phyloP scores from a whole-genome alignment of 352 stramenopile genomes.

The Phytophthora tubulina region DNA sequence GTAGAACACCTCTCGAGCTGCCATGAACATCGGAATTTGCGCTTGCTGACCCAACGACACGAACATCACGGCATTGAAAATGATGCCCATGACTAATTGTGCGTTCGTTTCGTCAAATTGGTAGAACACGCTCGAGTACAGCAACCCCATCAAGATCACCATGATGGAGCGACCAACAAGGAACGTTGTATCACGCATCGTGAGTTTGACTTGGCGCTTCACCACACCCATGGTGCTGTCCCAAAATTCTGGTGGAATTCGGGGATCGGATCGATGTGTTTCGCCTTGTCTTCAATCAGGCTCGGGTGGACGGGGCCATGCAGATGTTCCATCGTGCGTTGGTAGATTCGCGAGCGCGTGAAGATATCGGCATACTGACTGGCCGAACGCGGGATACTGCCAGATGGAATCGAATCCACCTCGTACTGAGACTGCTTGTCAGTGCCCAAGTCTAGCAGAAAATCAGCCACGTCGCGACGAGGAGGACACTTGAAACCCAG shows the following conservation, averaged over 20 bases:
- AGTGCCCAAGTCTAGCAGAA: constrained; percentile 78
- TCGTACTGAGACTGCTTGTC: constrained; percentile 52
- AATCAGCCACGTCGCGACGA: constrained; percentile 90
- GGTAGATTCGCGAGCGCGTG: constrained; percentile 22
- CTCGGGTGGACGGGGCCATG: constrained; percentile 6
- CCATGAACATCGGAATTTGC: constrained; percentile 77
- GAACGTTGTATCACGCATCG: constrained; percentile 49
- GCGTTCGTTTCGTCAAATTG: constrained; percentile 47
- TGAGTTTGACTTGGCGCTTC: constrained; percentile 50
- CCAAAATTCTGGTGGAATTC: constrained; percentile 47
- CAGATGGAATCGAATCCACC: constrained; percentile 1
- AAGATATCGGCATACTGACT: constrained; percentile 44
- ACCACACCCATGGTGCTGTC: constrained; percentile 35
- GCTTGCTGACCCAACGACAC: constrained; percentile 69
- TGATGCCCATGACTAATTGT: constrained; percentile 67
- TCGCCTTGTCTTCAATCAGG: constrained; percentile 53
- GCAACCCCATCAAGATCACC: constrained; percentile 49
- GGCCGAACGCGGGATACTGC: constrained; percentile 18
- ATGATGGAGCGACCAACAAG: constrained; percentile 46
- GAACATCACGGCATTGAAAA: constrained; percentile 81
- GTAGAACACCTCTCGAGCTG: constrained; percentile 71
- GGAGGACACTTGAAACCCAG: constrained; percentile 73
- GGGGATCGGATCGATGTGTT: constrained; percentile 75
- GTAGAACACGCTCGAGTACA: constrained; percentile 52
- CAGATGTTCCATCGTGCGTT: constrained; percentile 27